Evolutionary conservation across 768 basidiomycete genomes (phyloP), one percentile per base, ranked within the genome.

Genomic region (Suillus placidus): DNA sequence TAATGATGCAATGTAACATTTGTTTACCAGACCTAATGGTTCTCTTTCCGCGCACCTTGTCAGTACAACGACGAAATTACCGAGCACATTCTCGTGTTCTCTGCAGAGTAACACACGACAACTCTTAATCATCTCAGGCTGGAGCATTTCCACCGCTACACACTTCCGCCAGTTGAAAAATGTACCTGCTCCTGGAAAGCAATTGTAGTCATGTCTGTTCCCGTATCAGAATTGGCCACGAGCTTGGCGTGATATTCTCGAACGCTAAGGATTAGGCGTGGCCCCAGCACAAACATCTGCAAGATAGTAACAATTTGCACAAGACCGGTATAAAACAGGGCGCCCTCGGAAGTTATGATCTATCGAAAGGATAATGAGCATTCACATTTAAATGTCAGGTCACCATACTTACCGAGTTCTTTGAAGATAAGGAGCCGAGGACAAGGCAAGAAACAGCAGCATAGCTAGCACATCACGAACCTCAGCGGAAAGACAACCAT

Each of bases 311-410:
- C 16, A 43, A 20, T 43, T 43, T 43, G 1, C 1, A 43, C 8
- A n/a, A 13, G 2, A 47, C 9, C 1, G 23, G 0, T 0, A 23
- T 23, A 23, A n/a, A 47, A 2, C n/a, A 4, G n/a, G 4, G 10
- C 4, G 9, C 8, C 45, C 45, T n/a, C n/a, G n/a, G n/a, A 23
- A 10, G 4, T 0, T 20, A 20, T 4, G 20, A 10, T 3, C 47
- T 49, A 23, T 23, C 8, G 47, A 49, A 23, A 49, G 47, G 47
- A 26, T 26, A 5, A 4, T 13, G 12, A 26, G n/a, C 2, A 9
- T 6, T 49, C 23, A 49, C 23, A 14, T 6, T 12, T 12, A 13
- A 23, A 23, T 18, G 4, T 23, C 34, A 34, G 54, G 12, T 20
- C 32, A 14, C 2, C 32, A 20, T 32, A 54, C 52, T 16, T 0